Evolutionary conservation across 2,329 filamentous ascomycete genomes (phyloP), one percentile per base, ranked within the genome.

Genomic region (Alternaria panax): DNA sequence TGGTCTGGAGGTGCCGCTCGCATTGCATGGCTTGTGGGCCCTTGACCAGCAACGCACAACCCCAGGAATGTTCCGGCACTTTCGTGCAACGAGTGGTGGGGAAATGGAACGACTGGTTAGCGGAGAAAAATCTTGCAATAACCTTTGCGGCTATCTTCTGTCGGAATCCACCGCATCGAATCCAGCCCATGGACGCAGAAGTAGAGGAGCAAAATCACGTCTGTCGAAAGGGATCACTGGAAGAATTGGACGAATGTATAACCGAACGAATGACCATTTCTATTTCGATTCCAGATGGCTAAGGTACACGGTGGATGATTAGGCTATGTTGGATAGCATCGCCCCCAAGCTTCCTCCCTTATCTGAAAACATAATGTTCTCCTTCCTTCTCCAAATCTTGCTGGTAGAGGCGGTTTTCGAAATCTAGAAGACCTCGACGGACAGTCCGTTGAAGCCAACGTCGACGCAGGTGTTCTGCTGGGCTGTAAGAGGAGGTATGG

Each of bases 301-400:
- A 47, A 24, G 27, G 22, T 4, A 32, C 43, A 32, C 4, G 14
- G n/a, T 6, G 43, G 27, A 7, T 1, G 28, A 6, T 18, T 34
- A 34, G 12, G 14, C 45, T 47, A 47, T 47, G 28, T 47, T 47
- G 45, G 12, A 47, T 34, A 47, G 28, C 28, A 9, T 32, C 5
- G 14, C 7, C 28, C 34, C 12, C 28, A 32, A 24, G 2, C 20
- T 7, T 30, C 20, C 16, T 34, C 18, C 6, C 28, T 45, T 38
- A 38, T 20, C 18, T 2, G 27, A 12, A 32, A 32, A 20, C 18
- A 30, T 38, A 18, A 38, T 20, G 11, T 5, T 20, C 32, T 18
- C 7, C 36, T 20, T 38, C 18, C 4, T 11, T 38, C 36, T 38
- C 36, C 8, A 12, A 9, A 9, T 30, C 8, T 11, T 30, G 36